These are phyloP conservation scores for Neurospora tetraspora DNA, from an alignment of 495 filamentous ascomycete genomes.

Conservation along the genomic window DNA sequence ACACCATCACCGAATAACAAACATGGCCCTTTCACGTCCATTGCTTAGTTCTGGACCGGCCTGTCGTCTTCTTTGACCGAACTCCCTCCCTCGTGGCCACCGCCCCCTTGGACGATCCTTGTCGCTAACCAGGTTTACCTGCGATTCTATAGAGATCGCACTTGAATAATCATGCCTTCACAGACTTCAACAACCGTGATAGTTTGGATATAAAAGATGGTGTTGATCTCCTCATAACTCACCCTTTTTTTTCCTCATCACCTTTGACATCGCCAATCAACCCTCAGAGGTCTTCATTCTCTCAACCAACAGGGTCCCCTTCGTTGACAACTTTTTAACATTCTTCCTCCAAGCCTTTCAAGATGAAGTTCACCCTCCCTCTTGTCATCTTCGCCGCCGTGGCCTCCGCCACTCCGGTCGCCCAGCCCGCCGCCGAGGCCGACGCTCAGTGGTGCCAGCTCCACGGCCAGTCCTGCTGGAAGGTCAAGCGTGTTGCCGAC, in stretches of 20 bases:
- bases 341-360: slow-evolving; percentile 7
- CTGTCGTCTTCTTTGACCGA: neutral
- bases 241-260: neutral
- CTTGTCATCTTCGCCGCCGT: slow-evolving; percentile 22
- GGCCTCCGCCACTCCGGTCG: slow-evolving; percentile 11
- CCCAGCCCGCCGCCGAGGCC: slow-evolving; percentile 16
- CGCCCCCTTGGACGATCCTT: neutral
- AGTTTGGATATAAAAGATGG: neutral
- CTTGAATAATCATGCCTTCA: neutral
- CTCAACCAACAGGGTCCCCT: slow-evolving; percentile 1
- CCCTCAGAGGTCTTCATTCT: slow-evolving; percentile 1
- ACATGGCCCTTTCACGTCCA: neutral
- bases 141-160: neutral
- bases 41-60: neutral
- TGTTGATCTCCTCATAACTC: neutral
- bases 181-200: neutral
- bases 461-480: slow-evolving; percentile 27
- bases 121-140: neutral
- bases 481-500: slow-evolving; percentile 27
- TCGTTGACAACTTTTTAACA: neutral
- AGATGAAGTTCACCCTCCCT: slow-evolving; percentile 30
- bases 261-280: neutral
- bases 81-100: neutral
- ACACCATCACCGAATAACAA: neutral
- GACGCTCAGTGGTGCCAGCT: slow-evolving; percentile 20